Evolutionary conservation across 495 filamentous ascomycete genomes (phyloP).

Genomic region (Trichoderma orchidacearum): DNA sequence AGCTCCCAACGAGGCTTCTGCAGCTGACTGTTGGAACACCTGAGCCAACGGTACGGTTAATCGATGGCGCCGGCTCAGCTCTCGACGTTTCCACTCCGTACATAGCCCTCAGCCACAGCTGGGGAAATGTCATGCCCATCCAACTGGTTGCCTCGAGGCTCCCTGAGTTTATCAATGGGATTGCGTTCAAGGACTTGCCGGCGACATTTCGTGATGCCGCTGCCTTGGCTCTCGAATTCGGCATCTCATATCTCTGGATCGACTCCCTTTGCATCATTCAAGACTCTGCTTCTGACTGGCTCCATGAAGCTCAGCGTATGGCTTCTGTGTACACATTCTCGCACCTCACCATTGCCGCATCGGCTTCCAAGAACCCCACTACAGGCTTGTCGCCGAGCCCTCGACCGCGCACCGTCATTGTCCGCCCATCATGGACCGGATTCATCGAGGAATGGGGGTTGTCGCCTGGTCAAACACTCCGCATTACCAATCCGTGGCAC

Average conservation of each 20-base stretch:
- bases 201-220: neutral
- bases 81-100: neutral
- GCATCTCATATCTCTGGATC: constrained; percentile 10
- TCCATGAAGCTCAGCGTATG: constrained; percentile 5
- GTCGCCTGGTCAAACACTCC: neutral
- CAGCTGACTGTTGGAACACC: neutral
- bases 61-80: neutral
- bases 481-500: neutral
- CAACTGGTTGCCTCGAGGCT: neutral
- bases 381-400: neutral
- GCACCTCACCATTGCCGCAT: constrained; percentile 6
- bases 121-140: neutral
- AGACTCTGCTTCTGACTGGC: constrained; percentile 8
- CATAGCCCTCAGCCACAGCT: neutral
- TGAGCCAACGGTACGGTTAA: neutral
- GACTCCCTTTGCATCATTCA: constrained; percentile 12
- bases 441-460: neutral
- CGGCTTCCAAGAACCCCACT: neutral
- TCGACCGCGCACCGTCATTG: neutral
- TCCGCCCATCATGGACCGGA: neutral
- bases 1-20: neutral
- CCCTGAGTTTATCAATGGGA: neutral
- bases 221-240: neutral
- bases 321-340: constrained; percentile 5
- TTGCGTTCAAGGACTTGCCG: neutral